Conservation (phyloP, 345 rosid species). For the Citrus glauca region DNA sequence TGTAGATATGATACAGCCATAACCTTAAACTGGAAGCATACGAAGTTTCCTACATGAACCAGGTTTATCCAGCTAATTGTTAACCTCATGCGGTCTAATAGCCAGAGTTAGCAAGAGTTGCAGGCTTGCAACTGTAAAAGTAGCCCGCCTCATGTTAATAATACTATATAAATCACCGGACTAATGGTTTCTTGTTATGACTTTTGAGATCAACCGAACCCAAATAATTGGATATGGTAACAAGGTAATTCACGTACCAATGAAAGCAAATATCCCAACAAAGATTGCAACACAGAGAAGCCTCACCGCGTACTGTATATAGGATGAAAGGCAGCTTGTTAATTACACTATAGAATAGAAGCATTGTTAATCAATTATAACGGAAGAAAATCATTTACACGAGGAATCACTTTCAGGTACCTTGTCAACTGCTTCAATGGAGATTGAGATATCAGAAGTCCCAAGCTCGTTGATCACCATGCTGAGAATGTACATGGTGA, state of each 20-base stretch:
- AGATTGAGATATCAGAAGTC: conserved; percentile 16
- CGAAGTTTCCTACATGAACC: background rate
- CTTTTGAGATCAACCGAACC: background rate
- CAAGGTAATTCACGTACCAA: conserved; percentile 20
- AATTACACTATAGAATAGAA: background rate
- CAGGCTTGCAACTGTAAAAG: background rate
- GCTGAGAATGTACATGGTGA: conserved; percentile 41
- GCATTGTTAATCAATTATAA: background rate
- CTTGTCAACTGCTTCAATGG: conserved; percentile 36
- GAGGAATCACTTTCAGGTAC: conserved; percentile 8
- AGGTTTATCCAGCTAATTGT: too few relatives aligned
- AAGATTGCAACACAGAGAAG: conserved; percentile 32
- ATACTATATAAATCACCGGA: background rate
- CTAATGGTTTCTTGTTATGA: background rate
- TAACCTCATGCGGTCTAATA: too few relatives aligned
- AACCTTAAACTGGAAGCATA: background rate
- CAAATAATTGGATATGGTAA: background rate
- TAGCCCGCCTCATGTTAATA: background rate
- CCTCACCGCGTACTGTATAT: conserved; percentile 38
- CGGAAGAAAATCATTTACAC: background rate
- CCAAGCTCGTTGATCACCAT: conserved; percentile 37
- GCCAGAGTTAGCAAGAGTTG: background rate
- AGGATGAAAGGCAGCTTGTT: background rate
- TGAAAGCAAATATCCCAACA: conserved; percentile 43
- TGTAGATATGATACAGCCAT: background rate